A percentile compares a stretch with the other conserved stretches of the same genome.
Conservation (phyloP, 306 rosid species). For the barrel medic (Medicago truncatula) region MtrunA17r5.0-ANR NC_053049.1:14895001-14895500, state of each 20-base stretch:
- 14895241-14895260: slow-evolving; percentile 40
- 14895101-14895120: no score
- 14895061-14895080: no score
- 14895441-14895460: slow-evolving; percentile 51
- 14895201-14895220: slow-evolving; percentile 30
- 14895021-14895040: no score
- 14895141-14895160: slow-evolving; percentile 35
- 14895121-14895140: no score
- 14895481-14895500: slow-evolving; percentile 26
- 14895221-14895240: slow-evolving; percentile 19
- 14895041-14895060: no score
- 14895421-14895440: slow-evolving; percentile 48
- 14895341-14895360: slow-evolving; percentile 42
- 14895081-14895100: no score
- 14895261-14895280: slow-evolving; percentile 16
- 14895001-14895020: no score
- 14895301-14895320: slow-evolving; percentile 36
- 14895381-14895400: slow-evolving; percentile 33
- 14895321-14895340: slow-evolving; percentile 36
- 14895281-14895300: slow-evolving; percentile 23
- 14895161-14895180: background rate
- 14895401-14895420: slow-evolving; percentile 37
- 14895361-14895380: slow-evolving; percentile 8
- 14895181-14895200: background rate
- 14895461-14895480: slow-evolving; percentile 40